phyloP scores from a whole-genome alignment of 2,329 filamentous ascomycete genomes.

The Coniella vitis region DNA sequence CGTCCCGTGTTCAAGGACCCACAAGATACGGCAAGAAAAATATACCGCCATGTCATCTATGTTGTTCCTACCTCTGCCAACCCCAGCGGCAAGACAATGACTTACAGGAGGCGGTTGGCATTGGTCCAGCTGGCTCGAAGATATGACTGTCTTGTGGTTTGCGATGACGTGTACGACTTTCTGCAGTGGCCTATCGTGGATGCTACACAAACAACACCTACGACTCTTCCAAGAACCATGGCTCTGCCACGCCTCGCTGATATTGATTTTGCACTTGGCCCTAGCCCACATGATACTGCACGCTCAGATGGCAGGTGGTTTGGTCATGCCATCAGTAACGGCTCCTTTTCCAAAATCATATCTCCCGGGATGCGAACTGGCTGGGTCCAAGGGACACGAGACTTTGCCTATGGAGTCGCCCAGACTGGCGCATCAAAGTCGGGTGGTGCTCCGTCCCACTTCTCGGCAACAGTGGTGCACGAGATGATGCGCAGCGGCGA shows the following conservation, averaged over 20 bases:
- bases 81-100: slow-evolving; percentile 79
- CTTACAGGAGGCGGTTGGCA: slow-evolving; percentile 54
- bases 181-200: slow-evolving; percentile 62
- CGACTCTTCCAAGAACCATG: slow-evolving; percentile 28
- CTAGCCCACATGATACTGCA: slow-evolving; percentile 24
- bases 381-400: slow-evolving; percentile 71
- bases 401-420: slow-evolving; percentile 43
- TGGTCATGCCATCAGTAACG: slow-evolving; percentile 79
- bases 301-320: slow-evolving; percentile 45
- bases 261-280: slow-evolving; percentile 63
- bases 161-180: slow-evolving; percentile 92
- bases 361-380: slow-evolving; percentile 77
- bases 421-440: slow-evolving; percentile 47
- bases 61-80: slow-evolving; percentile 84
- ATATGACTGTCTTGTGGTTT: slow-evolving; percentile 74
- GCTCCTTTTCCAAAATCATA: slow-evolving; percentile 81
- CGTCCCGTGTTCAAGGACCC: slow-evolving; percentile 36
- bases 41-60: slow-evolving; percentile 85
- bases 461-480: slow-evolving; percentile 45
- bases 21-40: slow-evolving; percentile 52
- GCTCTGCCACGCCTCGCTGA: slow-evolving; percentile 73
- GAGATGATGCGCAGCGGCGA: slow-evolving; percentile 39
- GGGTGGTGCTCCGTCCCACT: slow-evolving; percentile 48
- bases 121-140: slow-evolving; percentile 72
- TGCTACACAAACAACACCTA: slow-evolving; percentile 18